Base-by-base conservation (phyloP, 495 filamentous ascomycete genomes). In the Lasiosphaeria miniovina region DNA sequence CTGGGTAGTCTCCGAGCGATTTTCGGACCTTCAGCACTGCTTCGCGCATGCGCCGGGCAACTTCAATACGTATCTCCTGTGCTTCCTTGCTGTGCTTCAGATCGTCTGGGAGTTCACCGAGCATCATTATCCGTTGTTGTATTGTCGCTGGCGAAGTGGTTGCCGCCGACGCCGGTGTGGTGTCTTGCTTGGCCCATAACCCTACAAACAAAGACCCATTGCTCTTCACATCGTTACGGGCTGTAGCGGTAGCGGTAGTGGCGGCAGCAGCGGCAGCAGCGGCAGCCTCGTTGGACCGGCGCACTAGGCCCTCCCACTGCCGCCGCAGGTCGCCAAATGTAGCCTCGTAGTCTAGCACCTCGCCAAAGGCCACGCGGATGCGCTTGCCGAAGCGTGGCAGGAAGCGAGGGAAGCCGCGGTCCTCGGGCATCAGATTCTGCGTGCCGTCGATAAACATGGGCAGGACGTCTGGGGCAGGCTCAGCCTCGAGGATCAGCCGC, bases 361-460 rank as follows among this genome's bases (percentile, higher is more conserved):
- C 82, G 0, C 88, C 88, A 72, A 97, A 93, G 17, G 87, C 88
- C 24, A 98, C 80, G 24, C 80, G 82, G 32, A 96, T 75, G 0
- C 75, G 75, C 67, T 91, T 90, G 32, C 87, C 85, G 0, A 84
- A 72, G 6, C 94, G 81, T 4, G 94, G 94, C 4, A 95, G 55
- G 63, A 90, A 95, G 10, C 91, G 82, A n/a, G 93, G 94, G 59
- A 82, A 95, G 24, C 68, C 68, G 14, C 94, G 82, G 36, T 83
- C 77, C 70, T 97, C 91, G 63, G 88, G 84, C 92, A 96, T 96
- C 62, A 93, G 74, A 38, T 87, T 68, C 56, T 97, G 87, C 31
- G 89, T 85, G 32, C 94, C 94, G 61, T 95, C 88, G 55, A 97
- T 85, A 80, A 93, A 98, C 72, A 98, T 90, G 7, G 94, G 92